phyloP scores from a whole-genome alignment of 768 basidiomycete species.

The Pulveroboletus sp. region DNA sequence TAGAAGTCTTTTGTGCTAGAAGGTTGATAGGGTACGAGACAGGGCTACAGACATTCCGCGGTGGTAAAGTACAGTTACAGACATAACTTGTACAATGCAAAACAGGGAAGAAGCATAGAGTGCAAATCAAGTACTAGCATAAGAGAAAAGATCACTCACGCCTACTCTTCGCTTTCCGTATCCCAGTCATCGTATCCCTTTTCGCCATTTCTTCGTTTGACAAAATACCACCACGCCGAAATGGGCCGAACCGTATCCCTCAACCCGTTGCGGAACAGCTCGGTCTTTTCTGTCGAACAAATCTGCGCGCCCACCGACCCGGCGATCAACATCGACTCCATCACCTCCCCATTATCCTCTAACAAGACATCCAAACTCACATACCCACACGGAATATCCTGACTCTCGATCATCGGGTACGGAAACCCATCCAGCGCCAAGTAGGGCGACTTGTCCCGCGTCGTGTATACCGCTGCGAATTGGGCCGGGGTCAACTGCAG shows the following conservation, averaged over 20 bases:
- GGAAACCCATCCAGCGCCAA: slow-evolving; percentile 27
- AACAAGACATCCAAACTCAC: slow-evolving; percentile 28
- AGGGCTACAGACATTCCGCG: too few relatives aligned
- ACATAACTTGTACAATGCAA: too few relatives aligned
- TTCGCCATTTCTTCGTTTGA: slow-evolving; percentile 1
- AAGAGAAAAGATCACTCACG: too few relatives aligned
- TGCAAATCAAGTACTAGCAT: too few relatives aligned
- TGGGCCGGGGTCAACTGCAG: slow-evolving; percentile 22
- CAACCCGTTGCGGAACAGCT: slow-evolving; percentile 28
- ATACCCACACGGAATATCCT: slow-evolving; percentile 29
- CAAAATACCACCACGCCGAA: slow-evolving; percentile 33
- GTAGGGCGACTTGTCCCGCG: slow-evolving; percentile 18
- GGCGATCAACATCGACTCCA: slow-evolving; percentile 29
- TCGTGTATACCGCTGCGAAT: slow-evolving; percentile 26
- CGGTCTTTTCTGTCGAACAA: slow-evolving; percentile 28
- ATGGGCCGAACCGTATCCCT: slow-evolving; percentile 31
- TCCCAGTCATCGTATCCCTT: neutral
- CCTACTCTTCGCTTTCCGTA: neutral
- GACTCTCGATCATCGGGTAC: slow-evolving; percentile 28
- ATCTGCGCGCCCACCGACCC: slow-evolving; percentile 29
- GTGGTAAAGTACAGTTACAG: too few relatives aligned
- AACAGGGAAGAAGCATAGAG: too few relatives aligned
- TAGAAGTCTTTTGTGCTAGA: too few relatives aligned
- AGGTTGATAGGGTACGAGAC: too few relatives aligned
- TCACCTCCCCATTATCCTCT: slow-evolving; percentile 23